Evolutionary conservation across 345 rosid species (phyloP), one percentile per base, ranked within the genome.

Genomic region (Brassica cretica): DNA sequence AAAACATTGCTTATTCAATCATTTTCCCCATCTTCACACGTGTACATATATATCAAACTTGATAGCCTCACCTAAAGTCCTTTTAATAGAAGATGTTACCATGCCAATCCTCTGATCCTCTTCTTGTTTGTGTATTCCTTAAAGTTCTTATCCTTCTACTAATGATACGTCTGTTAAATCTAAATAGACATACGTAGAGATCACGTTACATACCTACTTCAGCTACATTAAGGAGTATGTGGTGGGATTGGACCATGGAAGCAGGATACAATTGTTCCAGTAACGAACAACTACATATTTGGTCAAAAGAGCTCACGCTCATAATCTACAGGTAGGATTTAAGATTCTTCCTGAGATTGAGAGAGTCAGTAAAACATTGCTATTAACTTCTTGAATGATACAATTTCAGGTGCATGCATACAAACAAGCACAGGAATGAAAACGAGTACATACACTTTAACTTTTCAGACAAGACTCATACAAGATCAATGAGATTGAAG

Each of bases 171-270:
- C 37, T 41, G 37, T 21, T 9, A 68, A 73, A 67, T 49, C n/a
- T 35, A 51, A 39, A 84, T 93, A 93, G 99, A 84, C 98, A 24
- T 95, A 88, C 64, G 83, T 87, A 86, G 98, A 95, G 79, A 91
- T 95, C 68, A 93, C 97, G 73, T 91, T 97, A 6, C 91, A 95
- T 82, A 19, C 64, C 16, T 95, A 88, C 82, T 86, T 93, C 2
- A 80, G 72, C 78, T 93, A 79, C 84, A 86, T 95, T 11, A 95
- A 88, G 82, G 79, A 90, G 5, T 93, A 95, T 30, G 96, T 93
- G n/a, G 86, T 37, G 44, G 44, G 44, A 90, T 94, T 6, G 98
- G 98, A 78, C 98, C 98, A 19, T 94, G 98, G 97, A 92, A 94
- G 24, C 24, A 21, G 78, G 97, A 94, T 82, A 89, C 98, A 2